A percentile compares a stretch with the other conserved stretches of the same genome.
phyloP scores from a whole-genome alignment of 106 monocot genomes.

The Dioscorea alata region DNA sequence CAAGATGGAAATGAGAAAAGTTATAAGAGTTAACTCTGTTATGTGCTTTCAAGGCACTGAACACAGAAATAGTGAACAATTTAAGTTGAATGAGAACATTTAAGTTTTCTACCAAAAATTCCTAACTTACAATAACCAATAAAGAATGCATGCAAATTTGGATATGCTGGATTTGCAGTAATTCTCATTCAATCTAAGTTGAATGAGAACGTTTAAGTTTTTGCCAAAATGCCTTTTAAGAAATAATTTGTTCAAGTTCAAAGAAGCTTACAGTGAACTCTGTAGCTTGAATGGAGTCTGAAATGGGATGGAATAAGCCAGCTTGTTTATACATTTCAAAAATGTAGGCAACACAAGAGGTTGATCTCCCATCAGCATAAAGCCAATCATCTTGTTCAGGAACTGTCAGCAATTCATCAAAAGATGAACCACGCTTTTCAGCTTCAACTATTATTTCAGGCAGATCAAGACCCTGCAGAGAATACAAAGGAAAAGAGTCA shows the following conservation, averaged over 20 bases:
- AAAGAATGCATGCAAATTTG: too few relatives aligned
- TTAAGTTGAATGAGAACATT: too few relatives aligned
- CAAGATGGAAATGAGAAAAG: too few relatives aligned
- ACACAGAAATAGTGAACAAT: too few relatives aligned
- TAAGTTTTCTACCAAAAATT: too few relatives aligned
- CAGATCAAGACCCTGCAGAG: constrained; percentile 63
- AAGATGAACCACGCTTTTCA: constrained; percentile 61
- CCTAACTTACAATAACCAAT: too few relatives aligned
- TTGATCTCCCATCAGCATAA: constrained; percentile 80
- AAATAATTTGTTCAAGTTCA: neutral
- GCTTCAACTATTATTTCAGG: constrained; percentile 80
- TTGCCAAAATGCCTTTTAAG: too few relatives aligned
- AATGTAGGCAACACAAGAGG: constrained; percentile 89
- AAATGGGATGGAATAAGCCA: constrained; percentile 68
- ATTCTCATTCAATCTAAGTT: too few relatives aligned
- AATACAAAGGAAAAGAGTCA: neutral
- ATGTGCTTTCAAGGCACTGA: too few relatives aligned
- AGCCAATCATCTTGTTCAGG: constrained; percentile 90
- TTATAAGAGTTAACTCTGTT: too few relatives aligned
- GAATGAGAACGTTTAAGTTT: too few relatives aligned
- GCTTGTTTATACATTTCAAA: constrained; percentile 94
- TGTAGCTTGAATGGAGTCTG: constrained; percentile 70
- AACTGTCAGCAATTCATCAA: constrained; percentile 74
- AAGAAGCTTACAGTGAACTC: constrained; percentile 83
- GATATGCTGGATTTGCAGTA: too few relatives aligned